phyloP scores from a whole-genome alignment of 495 filamentous ascomycete genomes.

The Daldinia loculata region DNA sequence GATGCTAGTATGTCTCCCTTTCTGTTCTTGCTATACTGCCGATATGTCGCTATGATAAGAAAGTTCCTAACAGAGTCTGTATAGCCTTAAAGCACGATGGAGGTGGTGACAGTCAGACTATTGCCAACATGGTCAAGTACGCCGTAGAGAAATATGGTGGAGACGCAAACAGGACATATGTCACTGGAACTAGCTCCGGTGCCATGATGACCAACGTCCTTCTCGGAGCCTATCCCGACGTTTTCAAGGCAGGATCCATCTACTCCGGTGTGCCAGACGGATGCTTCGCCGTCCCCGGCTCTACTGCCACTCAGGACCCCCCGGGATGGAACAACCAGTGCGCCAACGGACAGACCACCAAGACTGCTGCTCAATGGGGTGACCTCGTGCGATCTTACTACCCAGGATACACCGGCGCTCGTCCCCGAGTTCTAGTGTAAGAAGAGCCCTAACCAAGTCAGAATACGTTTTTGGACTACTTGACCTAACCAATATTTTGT shows the following conservation, averaged over 20 bases:
- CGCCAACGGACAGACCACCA: slow-evolving; percentile 55
- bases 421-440: slow-evolving; percentile 60
- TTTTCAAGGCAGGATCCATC: slow-evolving; percentile 60
- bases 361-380: slow-evolving; percentile 60
- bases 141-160: slow-evolving; percentile 59
- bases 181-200: slow-evolving; percentile 62
- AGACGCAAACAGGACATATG: slow-evolving; percentile 59
- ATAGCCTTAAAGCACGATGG: slow-evolving; percentile 63
- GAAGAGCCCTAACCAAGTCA: slow-evolving; percentile 6
- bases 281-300: slow-evolving; percentile 56
- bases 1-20: slow-evolving; percentile 39
- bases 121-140: slow-evolving; percentile 68
- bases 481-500: slow-evolving; percentile 13
- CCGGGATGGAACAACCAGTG: slow-evolving; percentile 60
- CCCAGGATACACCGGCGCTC: slow-evolving; percentile 58
- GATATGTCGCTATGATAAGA: background rate
- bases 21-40: slow-evolving; percentile 1
- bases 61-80: background rate
- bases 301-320: slow-evolving; percentile 54
- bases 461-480: background rate
- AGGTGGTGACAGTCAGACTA: slow-evolving; percentile 64
- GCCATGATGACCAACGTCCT: slow-evolving; percentile 67
- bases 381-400: slow-evolving; percentile 58
- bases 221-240: slow-evolving; percentile 59
- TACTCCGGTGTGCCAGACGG: slow-evolving; percentile 61